These are phyloP conservation scores for Trypethelium eluteriae DNA, from an alignment of 495 filamentous ascomycete genomes.

Conservation along the genomic window DNA sequence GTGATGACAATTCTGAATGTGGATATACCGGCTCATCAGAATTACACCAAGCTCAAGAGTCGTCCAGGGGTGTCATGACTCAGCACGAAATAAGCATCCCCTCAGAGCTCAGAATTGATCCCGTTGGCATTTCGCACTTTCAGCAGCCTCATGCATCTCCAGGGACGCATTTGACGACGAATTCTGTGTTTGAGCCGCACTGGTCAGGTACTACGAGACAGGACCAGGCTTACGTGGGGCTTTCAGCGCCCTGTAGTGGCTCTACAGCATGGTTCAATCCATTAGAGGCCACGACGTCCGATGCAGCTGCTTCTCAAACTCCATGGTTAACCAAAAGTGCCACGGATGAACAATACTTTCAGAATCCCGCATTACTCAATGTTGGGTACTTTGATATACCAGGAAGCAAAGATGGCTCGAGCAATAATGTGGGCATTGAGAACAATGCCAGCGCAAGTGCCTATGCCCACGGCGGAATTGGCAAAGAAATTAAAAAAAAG, in stretches of 20 bases:
- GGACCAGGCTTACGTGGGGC: neutral
- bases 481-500: neutral
- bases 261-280: neutral
- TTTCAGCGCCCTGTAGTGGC: neutral
- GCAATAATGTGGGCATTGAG: neutral
- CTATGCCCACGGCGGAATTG: neutral
- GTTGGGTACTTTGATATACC: neutral
- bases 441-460: neutral
- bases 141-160: neutral
- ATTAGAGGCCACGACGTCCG: neutral
- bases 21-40: neutral
- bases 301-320: neutral
- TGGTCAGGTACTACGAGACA: neutral
- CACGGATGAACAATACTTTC: neutral
- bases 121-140: neutral
- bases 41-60: neutral
- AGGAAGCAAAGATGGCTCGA: neutral
- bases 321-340: neutral
- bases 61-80: neutral
- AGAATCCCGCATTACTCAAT: neutral
- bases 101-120: neutral
- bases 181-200: neutral
- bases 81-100: neutral
- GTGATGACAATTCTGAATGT: neutral
- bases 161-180: neutral